Evolutionary conservation across 768 basidiomycete species (phyloP).

Genomic region (Termitomyces sp.): DNA sequence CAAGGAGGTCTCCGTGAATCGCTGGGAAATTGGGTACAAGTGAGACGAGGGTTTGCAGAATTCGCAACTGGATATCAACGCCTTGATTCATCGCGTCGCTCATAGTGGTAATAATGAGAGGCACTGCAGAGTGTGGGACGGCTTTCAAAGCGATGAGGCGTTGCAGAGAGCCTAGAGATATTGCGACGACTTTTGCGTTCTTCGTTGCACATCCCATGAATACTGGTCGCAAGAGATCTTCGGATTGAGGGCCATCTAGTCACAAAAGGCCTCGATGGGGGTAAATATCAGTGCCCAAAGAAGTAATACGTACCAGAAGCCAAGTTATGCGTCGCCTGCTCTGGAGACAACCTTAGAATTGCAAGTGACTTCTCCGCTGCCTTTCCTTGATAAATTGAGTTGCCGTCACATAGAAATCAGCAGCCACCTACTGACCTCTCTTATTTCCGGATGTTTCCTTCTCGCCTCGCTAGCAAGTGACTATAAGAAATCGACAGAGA

Average conservation of each 20-base stretch:
- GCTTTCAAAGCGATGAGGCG: slow-evolving; percentile 84
- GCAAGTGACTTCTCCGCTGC: slow-evolving; percentile 86
- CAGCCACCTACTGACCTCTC: slow-evolving; percentile 57
- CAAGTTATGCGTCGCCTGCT: slow-evolving; percentile 65
- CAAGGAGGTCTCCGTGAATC: slow-evolving; percentile 75
- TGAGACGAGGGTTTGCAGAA: slow-evolving; percentile 87
- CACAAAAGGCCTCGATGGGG: neutral
- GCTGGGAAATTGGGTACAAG: slow-evolving; percentile 84
- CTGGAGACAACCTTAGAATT: slow-evolving; percentile 76
- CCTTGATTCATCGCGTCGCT: slow-evolving; percentile 86
- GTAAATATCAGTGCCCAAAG: slow-evolving; percentile 1
- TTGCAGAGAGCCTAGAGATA: slow-evolving; percentile 87
- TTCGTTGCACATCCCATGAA: slow-evolving; percentile 94
- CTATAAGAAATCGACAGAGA: slow-evolving; percentile 25
- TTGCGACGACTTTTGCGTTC: slow-evolving; percentile 90
- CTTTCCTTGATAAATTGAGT: slow-evolving; percentile 28
- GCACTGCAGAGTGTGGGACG: slow-evolving; percentile 74
- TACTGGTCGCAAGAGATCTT: slow-evolving; percentile 78
- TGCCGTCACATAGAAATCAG: neutral
- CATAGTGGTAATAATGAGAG: slow-evolving; percentile 79
- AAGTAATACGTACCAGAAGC: slow-evolving; percentile 58
- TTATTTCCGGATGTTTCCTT: slow-evolving; percentile 87
- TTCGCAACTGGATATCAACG: slow-evolving; percentile 93
- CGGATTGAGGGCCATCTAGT: slow-evolving; percentile 71
- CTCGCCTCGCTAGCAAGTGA: slow-evolving; percentile 85